Conservation (phyloP, 768 basidiomycete species). For the Suillus alpinus region DNA sequence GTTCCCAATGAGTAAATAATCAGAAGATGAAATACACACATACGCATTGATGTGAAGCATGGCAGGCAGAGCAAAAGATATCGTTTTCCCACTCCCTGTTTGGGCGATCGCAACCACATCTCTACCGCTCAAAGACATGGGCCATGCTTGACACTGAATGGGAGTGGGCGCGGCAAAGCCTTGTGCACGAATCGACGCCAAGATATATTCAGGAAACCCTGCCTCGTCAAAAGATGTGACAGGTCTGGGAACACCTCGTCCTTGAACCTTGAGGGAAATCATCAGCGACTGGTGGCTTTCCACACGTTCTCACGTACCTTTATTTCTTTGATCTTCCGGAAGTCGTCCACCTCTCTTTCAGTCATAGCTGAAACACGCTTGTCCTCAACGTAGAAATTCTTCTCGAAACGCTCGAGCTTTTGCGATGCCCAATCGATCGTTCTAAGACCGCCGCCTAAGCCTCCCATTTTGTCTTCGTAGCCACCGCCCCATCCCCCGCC, state of each 20-base stretch:
- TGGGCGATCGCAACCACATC: conserved; percentile 97
- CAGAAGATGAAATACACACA: conserved; percentile 26
- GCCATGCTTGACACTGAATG: conserved; percentile 99
- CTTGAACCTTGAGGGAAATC: conserved; percentile 66
- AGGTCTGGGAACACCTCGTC: conserved; percentile 83
- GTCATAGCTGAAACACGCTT: conserved; percentile 72
- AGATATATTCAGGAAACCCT: conserved; percentile 95
- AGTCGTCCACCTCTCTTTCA: conserved; percentile 88
- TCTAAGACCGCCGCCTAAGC: conserved; percentile 78
- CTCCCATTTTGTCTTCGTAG: conserved; percentile 68
- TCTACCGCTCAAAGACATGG: conserved; percentile 93
- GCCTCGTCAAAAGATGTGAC: conserved; percentile 91
- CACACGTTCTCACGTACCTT: conserved; percentile 46
- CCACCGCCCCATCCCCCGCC: conserved; percentile 33
- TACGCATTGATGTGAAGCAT: conserved; percentile 99
- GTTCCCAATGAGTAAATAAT: conserved; percentile 10
- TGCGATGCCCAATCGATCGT: conserved; percentile 80
- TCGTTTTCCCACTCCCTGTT: conserved; percentile 98
- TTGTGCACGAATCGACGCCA: conserved; percentile 90
- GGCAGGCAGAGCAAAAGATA: conserved; percentile 95
- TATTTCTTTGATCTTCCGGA: conserved; percentile 81
- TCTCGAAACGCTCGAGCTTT: conserved; percentile 85
- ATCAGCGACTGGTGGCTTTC: conserved; percentile 2
- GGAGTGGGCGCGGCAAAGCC: conserved; percentile 90
- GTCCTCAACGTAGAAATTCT: conserved; percentile 96